Base-by-base conservation (phyloP, 768 basidiomycete genomes). In the Austroboletus festivus region DNA sequence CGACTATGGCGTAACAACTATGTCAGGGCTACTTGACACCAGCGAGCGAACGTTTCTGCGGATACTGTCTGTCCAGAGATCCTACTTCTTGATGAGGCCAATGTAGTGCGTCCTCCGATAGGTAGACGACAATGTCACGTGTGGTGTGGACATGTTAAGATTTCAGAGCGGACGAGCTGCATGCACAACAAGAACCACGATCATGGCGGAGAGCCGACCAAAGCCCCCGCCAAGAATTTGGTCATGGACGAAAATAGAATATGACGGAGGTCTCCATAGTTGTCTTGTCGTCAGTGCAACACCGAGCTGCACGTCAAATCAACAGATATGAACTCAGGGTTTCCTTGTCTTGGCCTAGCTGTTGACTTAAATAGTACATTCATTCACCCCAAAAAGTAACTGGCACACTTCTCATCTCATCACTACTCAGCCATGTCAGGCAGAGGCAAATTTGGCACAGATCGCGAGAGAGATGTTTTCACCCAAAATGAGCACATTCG, bases 191-290 rank as follows among this genome's bases (percentile, higher is more conserved):
- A 18, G n/a, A n/a, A 45, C 37, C 33, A 38, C 38, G n/a, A n/a
- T n/a, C n/a, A 48, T 63, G 62, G 54, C 61, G 62, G 61, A 63
- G 34, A 47, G 46, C 57, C 57, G 57, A 52, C 44, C 20, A 54
- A 50, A 44, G 26, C 42, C 57, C 51, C 12, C 12, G 31, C 31
- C 56, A 54, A 51, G 55, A 61, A 51, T 41, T 41, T 24, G 40
- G 39, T 42, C 28, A 31, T 18, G 26, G 45, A 35, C 40, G 51
- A 50, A 48, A 43, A 61, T 48, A 46, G 52, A 60, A 46, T 28
- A 49, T 35, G 31, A 42, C 38, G 22, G 26, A 41, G 31, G 41
- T 35, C 44, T 19, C 43, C 18, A 18, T 23, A 16, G 38, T 19
- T 28, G 33, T 41, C 45, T 41, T 30, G 55, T 58, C 46, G 48